Percentiles rank a stretch among this genome's conserved stretches.
These are phyloP conservation scores for Penicillium tannophilum DNA, from an alignment of 495 filamentous ascomycete genomes.

Conservation along the genomic window DNA sequence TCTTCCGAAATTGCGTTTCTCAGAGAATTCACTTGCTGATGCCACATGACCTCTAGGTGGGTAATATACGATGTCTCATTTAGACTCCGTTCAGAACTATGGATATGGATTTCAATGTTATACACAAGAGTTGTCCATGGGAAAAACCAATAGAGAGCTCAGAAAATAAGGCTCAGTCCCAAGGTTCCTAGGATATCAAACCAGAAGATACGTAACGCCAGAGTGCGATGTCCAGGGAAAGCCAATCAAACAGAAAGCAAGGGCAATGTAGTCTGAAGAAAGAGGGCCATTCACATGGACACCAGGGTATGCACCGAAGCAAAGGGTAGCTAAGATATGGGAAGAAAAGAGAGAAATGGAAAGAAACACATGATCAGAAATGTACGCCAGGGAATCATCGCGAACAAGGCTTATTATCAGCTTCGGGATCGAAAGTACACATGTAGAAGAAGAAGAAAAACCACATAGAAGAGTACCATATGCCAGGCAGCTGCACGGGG, in stretches of 20 bases:
- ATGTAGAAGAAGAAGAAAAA: conserved; percentile 30
- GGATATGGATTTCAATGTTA: conserved; percentile 7
- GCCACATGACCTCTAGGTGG: background rate
- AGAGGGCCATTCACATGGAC: conserved; percentile 12
- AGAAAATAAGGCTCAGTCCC: background rate
- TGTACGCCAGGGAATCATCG: conserved; percentile 33
- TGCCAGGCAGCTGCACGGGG: conserved; percentile 36
- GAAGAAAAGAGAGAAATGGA: conserved; percentile 8
- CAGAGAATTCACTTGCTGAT: background rate
- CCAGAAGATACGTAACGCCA: conserved; percentile 1
- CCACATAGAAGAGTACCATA: conserved; percentile 40
- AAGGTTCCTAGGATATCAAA: conserved; percentile 3
- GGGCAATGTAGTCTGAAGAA: conserved; percentile 2
- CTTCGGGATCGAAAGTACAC: conserved; percentile 30
- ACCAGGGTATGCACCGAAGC: conserved; percentile 18
- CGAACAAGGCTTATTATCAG: conserved; percentile 29
- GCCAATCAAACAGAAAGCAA: background rate
- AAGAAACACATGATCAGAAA: conserved; percentile 19
- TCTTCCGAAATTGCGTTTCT: background rate
- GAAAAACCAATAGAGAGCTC: background rate
- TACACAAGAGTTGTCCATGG: background rate
- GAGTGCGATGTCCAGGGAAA: background rate
- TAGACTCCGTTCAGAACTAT: background rate
- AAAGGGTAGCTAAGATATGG: conserved; percentile 14
- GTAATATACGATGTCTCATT: background rate